Evolutionary conservation across 306 rosid species (phyloP).

Genomic region (Fagus crenata): DNA sequence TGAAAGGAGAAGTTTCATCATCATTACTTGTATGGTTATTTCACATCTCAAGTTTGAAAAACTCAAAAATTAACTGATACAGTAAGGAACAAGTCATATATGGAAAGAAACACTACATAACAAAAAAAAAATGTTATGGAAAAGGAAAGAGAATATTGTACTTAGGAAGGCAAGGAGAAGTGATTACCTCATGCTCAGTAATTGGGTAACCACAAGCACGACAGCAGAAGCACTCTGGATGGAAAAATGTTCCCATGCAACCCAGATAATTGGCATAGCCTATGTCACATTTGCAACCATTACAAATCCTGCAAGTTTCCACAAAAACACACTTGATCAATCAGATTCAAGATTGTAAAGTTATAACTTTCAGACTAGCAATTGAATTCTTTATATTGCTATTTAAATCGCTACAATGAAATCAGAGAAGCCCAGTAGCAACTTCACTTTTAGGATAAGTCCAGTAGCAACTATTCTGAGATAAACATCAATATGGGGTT

Average conservation of each 20-base stretch:
- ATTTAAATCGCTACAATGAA: not conserved
- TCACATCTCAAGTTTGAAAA: slow-evolving; percentile 3
- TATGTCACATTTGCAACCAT: slow-evolving; percentile 70
- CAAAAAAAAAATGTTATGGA: not conserved
- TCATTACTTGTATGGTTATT: slow-evolving; percentile 7
- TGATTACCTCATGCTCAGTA: slow-evolving; percentile 77
- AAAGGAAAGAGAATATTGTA: slow-evolving; percentile 1
- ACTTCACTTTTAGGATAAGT: slow-evolving; percentile 16
- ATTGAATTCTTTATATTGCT: not conserved
- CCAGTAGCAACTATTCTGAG: slow-evolving; percentile 28
- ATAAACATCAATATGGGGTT: slow-evolving; percentile 13
- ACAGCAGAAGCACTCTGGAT: slow-evolving; percentile 84
- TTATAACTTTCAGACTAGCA: not conserved
- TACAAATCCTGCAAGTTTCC: slow-evolving; percentile 54
- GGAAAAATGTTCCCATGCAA: slow-evolving; percentile 68
- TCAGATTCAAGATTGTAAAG: slow-evolving; percentile 4
- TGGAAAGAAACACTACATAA: slow-evolving; percentile 19
- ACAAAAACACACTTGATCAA: slow-evolving; percentile 20
- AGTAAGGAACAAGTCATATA: not conserved
- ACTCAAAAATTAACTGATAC: slow-evolving; percentile 10
- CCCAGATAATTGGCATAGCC: slow-evolving; percentile 68
- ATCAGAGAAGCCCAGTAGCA: slow-evolving; percentile 24
- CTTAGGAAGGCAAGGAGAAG: slow-evolving; percentile 19
- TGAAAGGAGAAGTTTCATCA: slow-evolving; percentile 23
- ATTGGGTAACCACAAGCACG: slow-evolving; percentile 71